These are phyloP conservation scores for Hemileccinum impolitum DNA, from an alignment of 768 basidiomycete species.

Conservation along the genomic window DNA sequence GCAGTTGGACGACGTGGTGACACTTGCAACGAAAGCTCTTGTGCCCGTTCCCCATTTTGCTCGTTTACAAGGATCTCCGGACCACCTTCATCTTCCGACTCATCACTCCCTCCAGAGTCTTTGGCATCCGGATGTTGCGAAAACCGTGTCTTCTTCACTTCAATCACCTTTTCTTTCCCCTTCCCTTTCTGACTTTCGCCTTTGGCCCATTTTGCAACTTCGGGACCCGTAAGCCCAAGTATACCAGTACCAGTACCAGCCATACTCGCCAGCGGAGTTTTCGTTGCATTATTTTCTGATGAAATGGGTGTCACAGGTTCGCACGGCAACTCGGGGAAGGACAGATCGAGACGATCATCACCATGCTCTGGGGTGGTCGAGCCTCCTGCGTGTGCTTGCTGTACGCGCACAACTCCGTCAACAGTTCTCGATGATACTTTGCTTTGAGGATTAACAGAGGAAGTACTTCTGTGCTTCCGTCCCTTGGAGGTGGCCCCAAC, in stretches of 20 bases:
- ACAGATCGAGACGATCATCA: conserved; percentile 16
- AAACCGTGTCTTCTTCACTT: conserved; percentile 48
- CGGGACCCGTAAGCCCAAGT: conserved; percentile 50
- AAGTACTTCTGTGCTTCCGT: conserved; percentile 3
- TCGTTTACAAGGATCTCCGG: background rate
- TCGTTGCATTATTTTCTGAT: conserved; percentile 20
- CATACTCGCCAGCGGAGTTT: conserved; percentile 3
- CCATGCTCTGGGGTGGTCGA: conserved; percentile 13
- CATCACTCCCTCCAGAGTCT: conserved; percentile 20
- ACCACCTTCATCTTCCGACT: conserved; percentile 4
- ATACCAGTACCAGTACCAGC: conserved; percentile 25
- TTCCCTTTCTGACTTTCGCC: conserved; percentile 35
- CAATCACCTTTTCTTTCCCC: conserved; percentile 21
- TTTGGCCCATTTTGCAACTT: conserved; percentile 50
- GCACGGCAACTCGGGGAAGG: conserved; percentile 31
- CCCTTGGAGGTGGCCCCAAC: conserved; percentile 2
- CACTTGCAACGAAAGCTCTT: conserved; percentile 50
- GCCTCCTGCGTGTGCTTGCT: conserved; percentile 8
- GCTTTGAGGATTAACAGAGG: background rate
- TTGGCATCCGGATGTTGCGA: conserved; percentile 24
- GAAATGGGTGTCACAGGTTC: conserved; percentile 33
- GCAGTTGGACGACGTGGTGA: conserved; percentile 48
- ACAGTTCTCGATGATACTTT: conserved; percentile 6
- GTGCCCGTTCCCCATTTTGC: conserved; percentile 23
- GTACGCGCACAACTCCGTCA: background rate